phyloP scores from a whole-genome alignment of 352 stramenopile genomes.

The Globisporangium viniferum region DNA sequence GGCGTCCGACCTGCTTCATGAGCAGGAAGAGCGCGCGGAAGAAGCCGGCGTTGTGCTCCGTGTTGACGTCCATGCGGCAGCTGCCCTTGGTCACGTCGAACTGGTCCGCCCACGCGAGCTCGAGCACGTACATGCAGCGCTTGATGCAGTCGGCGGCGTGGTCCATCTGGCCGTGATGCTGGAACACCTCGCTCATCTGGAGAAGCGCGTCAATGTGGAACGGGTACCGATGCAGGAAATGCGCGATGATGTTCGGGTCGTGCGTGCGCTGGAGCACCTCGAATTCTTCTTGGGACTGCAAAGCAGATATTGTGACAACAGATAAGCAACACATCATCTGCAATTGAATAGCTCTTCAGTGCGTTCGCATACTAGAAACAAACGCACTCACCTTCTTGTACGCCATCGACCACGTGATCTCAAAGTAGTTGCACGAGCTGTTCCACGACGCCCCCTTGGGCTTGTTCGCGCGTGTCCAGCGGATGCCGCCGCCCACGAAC shows the following conservation, averaged over 20 bases:
- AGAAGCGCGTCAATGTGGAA: conserved; percentile 84
- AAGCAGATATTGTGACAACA: background rate
- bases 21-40: conserved; percentile 76
- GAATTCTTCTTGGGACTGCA: conserved; percentile 78
- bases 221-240: conserved; percentile 80
- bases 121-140: conserved; percentile 79
- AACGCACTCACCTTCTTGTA: conserved; percentile 76
- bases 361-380: background rate
- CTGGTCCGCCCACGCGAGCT: conserved; percentile 80
- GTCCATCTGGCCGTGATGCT: conserved; percentile 87
- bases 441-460: conserved; percentile 64
- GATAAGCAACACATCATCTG: background rate
- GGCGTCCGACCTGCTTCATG: conserved; percentile 81
- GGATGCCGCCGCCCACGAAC: conserved; percentile 83
- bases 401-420: conserved; percentile 83
- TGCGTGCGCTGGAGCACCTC: conserved; percentile 77
- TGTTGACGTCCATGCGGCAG: conserved; percentile 78
- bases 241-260: conserved; percentile 76
- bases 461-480: conserved; percentile 81
- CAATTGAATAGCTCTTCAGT: background rate
- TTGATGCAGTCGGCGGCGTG: conserved; percentile 84
- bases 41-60: conserved; percentile 75
- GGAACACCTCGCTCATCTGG: conserved; percentile 86
- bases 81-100: conserved; percentile 81
- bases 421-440: conserved; percentile 72